Conservation (phyloP, 2,329 filamentous ascomycete species). For the Paramyrothecium sp. region DNA sequence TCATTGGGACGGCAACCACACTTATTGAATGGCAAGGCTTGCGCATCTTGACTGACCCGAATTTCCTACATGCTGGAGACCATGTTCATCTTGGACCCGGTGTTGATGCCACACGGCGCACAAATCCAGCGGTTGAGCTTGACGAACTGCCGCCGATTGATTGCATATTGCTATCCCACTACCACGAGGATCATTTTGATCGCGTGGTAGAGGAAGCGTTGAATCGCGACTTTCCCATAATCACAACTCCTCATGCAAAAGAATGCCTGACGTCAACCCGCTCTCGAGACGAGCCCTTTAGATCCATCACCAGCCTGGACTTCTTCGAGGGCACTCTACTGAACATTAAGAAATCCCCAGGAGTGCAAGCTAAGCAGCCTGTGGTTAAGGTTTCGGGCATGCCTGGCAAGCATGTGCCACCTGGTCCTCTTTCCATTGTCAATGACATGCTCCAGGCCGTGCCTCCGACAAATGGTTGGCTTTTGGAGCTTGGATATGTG, state of each 20-base stretch:
- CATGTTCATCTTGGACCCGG: conserved; percentile 66
- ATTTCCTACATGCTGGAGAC: conserved; percentile 65
- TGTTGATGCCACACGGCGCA: conserved; percentile 51
- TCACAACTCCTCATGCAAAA: conserved; percentile 62
- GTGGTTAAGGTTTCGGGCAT: conserved; percentile 54
- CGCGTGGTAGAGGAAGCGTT: conserved; percentile 34
- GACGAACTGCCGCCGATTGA: conserved; percentile 59
- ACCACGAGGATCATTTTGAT: conserved; percentile 54
- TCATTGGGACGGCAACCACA: conserved; percentile 57
- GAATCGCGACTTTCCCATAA: conserved; percentile 54
- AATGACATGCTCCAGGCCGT: conserved; percentile 41
- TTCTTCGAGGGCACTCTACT: conserved; percentile 49
- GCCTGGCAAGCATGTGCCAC: conserved; percentile 62
- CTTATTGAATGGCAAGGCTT: conserved; percentile 52
- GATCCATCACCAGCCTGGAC: conserved; percentile 51
- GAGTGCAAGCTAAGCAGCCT: conserved; percentile 27
- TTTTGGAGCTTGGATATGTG: conserved; percentile 57
- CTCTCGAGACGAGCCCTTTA: conserved; percentile 48
- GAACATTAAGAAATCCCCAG: not conserved
- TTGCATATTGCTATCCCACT: conserved; percentile 60
- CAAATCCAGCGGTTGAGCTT: conserved; percentile 59
- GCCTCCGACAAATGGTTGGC: conserved; percentile 66
- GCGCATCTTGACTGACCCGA: conserved; percentile 57
- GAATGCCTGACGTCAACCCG: conserved; percentile 38
- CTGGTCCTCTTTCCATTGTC: conserved; percentile 32